Conservation (phyloP, 352 stramenopile genomes). For the Phytopythium mirpurense region DNA sequence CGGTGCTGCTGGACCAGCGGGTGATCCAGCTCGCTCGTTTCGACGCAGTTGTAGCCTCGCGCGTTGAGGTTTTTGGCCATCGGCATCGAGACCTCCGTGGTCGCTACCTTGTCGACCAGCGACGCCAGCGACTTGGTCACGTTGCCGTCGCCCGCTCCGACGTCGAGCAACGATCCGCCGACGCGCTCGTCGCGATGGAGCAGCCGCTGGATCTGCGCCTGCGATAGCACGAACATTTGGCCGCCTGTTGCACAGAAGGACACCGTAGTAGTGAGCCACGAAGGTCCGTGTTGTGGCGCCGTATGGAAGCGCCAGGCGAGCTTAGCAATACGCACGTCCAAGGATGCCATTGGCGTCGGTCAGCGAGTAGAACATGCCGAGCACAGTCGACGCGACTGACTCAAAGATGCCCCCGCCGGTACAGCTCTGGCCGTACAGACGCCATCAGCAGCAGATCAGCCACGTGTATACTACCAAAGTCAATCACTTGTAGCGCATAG, state of each 20-base stretch:
- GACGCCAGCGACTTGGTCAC: constrained; percentile 77
- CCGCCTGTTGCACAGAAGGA: constrained; percentile 31
- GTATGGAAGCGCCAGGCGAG: background rate
- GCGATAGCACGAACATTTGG: constrained; percentile 86
- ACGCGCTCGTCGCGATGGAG: constrained; percentile 41
- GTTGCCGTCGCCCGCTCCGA: constrained; percentile 81
- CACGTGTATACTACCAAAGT: background rate
- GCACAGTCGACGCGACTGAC: constrained; percentile 52
- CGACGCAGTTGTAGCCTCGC: constrained; percentile 72
- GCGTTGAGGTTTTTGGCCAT: constrained; percentile 77
- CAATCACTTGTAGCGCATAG: too few species aligned
- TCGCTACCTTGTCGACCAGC: constrained; percentile 59
- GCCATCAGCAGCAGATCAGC: background rate
- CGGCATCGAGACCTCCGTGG: constrained; percentile 69
- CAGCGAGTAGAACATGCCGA: constrained; percentile 78
- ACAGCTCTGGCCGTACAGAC: constrained; percentile 42
- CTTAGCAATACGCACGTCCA: constrained; percentile 41
- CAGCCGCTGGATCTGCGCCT: constrained; percentile 62
- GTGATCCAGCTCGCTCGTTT: constrained; percentile 66
- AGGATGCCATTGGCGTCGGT: constrained; percentile 83
- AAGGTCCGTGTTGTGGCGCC: too few species aligned
- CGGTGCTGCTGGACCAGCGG: constrained; percentile 56
- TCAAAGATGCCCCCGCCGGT: constrained; percentile 66
- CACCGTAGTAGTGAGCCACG: too few species aligned
- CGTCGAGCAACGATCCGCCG: constrained; percentile 63